Evolutionary conservation across 441 rosid genomes (phyloP).

Genomic region (Lepidium campestre): DNA sequence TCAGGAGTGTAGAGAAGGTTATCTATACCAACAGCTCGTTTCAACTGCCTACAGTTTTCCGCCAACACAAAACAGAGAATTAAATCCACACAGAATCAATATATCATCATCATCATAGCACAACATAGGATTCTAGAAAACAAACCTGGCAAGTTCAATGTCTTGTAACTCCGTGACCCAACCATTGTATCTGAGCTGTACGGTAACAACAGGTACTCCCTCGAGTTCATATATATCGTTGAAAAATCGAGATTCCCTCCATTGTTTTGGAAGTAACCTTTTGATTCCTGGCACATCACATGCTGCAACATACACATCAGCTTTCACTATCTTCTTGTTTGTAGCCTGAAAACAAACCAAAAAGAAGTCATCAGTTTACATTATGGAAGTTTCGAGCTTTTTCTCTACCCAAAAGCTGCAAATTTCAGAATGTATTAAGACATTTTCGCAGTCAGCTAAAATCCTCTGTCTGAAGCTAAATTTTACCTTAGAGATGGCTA

Average conservation of each 20-base stretch:
- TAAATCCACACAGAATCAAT: background rate
- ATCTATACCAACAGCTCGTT: slow-evolving; percentile 77
- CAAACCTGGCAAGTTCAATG: slow-evolving; percentile 73
- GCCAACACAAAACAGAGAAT: background rate
- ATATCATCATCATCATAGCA: background rate
- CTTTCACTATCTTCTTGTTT: slow-evolving; percentile 62
- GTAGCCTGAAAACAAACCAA: slow-evolving; percentile 60
- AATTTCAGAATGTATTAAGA: background rate
- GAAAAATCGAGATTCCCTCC: slow-evolving; percentile 80
- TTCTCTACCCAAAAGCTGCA: background rate
- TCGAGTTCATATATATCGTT: slow-evolving; percentile 77
- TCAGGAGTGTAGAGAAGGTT: slow-evolving; percentile 95
- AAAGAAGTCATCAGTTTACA: background rate
- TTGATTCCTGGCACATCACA: slow-evolving; percentile 97
- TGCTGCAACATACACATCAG: slow-evolving; percentile 97
- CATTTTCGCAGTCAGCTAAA: background rate
- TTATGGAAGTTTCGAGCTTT: background rate
- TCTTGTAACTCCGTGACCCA: slow-evolving; percentile 95
- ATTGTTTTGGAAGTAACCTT: slow-evolving; percentile 70
- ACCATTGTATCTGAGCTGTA: slow-evolving; percentile 94
- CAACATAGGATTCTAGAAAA: slow-evolving; percentile 12
- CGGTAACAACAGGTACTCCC: slow-evolving; percentile 90
- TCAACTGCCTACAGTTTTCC: slow-evolving; percentile 55
- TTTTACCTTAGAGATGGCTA: slow-evolving; percentile 79
- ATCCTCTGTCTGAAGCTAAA: background rate